Percentiles rank a stretch among this genome's conserved stretches.
Conservation (phyloP, 2,329 filamentous ascomycete genomes). For the Raffaelea arxii region DNA sequence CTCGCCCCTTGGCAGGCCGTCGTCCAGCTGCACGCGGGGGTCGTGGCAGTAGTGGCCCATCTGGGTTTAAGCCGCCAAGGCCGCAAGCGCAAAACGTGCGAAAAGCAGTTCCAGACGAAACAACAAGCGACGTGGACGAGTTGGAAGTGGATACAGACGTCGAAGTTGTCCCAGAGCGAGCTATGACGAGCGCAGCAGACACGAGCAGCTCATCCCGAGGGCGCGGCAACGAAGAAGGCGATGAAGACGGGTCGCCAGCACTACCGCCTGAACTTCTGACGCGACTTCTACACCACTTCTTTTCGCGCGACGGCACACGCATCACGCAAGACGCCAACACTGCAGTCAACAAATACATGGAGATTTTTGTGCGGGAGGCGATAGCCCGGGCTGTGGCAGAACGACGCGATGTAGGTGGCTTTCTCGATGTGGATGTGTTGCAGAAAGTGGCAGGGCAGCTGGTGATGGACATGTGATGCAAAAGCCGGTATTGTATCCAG, state of each 20-base stretch:
- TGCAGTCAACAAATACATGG: constrained; percentile 74
- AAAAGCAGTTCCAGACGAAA: constrained; percentile 1
- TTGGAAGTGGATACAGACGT: constrained; percentile 7
- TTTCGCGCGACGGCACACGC: constrained; percentile 52
- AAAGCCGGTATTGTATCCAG: no score
- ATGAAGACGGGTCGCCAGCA: constrained; percentile 19
- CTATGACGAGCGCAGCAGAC: neutral
- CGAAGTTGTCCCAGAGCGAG: constrained; percentile 1
- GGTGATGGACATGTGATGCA: constrained; percentile 77
- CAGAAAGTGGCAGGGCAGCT: constrained; percentile 82
- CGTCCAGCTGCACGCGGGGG: neutral
- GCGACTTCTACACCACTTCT: constrained; percentile 69
- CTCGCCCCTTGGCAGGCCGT: neutral
- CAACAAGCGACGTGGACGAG: constrained; percentile 16
- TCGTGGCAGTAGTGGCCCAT: neutral
- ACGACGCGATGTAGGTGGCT: constrained; percentile 51
- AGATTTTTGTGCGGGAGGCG: constrained; percentile 83
- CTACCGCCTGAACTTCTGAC: constrained; percentile 70
- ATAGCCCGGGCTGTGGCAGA: constrained; percentile 70
- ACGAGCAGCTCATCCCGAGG: constrained; percentile 23
- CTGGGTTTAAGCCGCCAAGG: constrained; percentile 9
- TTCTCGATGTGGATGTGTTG: constrained; percentile 79
- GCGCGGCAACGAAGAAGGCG: neutral
- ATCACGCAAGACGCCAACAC: constrained; percentile 69
- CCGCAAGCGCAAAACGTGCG: constrained; percentile 2